phyloP scores from a whole-genome alignment of 371 early-diverging fungal species.

The Lichtheimia ramosa region DNA sequence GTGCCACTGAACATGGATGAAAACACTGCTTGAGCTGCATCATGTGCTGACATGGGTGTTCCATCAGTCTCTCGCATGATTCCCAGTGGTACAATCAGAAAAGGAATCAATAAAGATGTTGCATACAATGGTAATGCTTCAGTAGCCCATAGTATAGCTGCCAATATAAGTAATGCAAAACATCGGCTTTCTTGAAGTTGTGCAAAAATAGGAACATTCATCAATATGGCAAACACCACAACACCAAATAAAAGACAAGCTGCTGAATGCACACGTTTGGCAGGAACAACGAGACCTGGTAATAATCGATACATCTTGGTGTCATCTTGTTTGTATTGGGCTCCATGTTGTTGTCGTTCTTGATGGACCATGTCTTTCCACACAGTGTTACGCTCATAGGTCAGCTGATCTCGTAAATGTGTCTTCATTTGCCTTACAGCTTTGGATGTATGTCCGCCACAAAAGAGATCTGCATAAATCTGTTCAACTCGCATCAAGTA shows the following conservation, averaged over 20 bases:
- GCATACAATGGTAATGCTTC: conserved; percentile 80
- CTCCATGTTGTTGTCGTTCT: conserved; percentile 57
- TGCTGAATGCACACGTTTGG: conserved; percentile 18
- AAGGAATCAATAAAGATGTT: conserved; percentile 75
- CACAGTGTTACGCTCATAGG: conserved; percentile 77
- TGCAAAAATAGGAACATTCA: conserved; percentile 55
- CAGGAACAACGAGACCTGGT: conserved; percentile 13
- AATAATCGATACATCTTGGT: conserved; percentile 28
- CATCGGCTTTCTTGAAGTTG: conserved; percentile 57
- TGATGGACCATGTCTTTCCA: conserved; percentile 80
- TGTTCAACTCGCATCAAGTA: conserved; percentile 46
- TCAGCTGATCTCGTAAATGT: conserved; percentile 67
- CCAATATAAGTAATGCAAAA: conserved; percentile 60
- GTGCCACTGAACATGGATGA: conserved; percentile 94
- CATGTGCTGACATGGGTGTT: conserved; percentile 52
- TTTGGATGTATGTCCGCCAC: conserved; percentile 44
- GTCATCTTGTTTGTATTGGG: conserved; percentile 22
- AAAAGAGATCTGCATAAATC: conserved; percentile 57
- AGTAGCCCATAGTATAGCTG: conserved; percentile 68
- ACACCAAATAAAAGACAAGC: conserved; percentile 38
- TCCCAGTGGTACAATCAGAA: conserved; percentile 67
- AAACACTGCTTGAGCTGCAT: conserved; percentile 83
- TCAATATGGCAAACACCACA: conserved; percentile 51
- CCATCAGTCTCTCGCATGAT: conserved; percentile 56
- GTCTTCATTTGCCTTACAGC: conserved; percentile 62